Percentiles rank a stretch among this genome's conserved stretches.
phyloP scores from a whole-genome alignment of 306 rosid genomes.

The Lupinus albus region DNA sequence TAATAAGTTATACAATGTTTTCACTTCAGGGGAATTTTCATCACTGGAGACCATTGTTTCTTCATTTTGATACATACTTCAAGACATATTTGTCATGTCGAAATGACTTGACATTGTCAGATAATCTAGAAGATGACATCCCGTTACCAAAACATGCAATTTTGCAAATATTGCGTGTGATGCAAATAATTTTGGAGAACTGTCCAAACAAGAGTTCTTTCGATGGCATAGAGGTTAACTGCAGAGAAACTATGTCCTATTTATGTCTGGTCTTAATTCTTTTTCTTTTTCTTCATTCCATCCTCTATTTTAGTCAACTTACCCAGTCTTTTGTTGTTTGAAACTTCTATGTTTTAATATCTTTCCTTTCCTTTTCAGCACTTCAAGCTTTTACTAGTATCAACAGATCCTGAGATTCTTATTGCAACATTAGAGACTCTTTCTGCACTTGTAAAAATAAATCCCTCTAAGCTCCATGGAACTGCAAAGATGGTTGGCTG shows the following conservation, averaged over 20 bases:
- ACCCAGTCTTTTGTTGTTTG: conserved; percentile 20
- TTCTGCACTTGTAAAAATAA: conserved; percentile 83
- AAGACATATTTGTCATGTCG: conserved; percentile 81
- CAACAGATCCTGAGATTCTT: conserved; percentile 89
- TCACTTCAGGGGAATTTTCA: conserved; percentile 85
- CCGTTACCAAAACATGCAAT: conserved; percentile 87
- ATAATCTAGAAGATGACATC: conserved; percentile 79
- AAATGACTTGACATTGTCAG: conserved; percentile 83
- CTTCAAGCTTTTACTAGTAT: conserved; percentile 87
- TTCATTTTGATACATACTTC: conserved; percentile 93
- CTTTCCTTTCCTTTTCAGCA: conserved; percentile 58
- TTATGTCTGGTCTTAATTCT: conserved; percentile 7
- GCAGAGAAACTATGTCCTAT: conserved; percentile 25
- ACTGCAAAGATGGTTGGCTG: conserved; percentile 90
- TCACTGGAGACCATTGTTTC: conserved; percentile 95
- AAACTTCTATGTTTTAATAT: conserved; percentile 11
- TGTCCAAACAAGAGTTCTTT: conserved; percentile 90
- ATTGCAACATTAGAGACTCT: conserved; percentile 89
- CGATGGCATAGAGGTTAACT: conserved; percentile 91
- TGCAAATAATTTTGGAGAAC: conserved; percentile 89
- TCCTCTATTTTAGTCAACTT: conserved; percentile 15
- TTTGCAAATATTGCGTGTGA: conserved; percentile 88
- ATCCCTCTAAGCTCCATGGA: conserved; percentile 92
- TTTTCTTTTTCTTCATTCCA: conserved; percentile 5
- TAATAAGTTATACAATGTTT: conserved; percentile 21